Base-by-base conservation (phyloP, 2,329 filamentous ascomycete species). In the Paradendryphiella salina region DNA sequence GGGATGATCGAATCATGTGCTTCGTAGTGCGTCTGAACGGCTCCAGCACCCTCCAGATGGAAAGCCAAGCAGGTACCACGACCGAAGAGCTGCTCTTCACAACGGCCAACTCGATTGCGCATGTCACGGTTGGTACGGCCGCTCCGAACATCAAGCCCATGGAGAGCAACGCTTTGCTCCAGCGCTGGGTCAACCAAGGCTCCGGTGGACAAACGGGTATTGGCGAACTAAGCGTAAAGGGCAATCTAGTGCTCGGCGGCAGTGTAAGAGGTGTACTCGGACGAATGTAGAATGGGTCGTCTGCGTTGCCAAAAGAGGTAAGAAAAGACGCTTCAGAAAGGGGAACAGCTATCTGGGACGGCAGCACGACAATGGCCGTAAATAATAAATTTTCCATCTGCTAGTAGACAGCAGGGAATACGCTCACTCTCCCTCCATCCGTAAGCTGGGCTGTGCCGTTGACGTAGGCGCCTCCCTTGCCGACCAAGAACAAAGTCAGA, bases 51-150 rank as follows among this genome's bases (percentile, higher is more conserved):
- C n/a, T 67, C 1, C 59, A 65, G 28, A 32, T 58, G 3, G 52
- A 61, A 23, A 56, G 38, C 29, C 59, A 59, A 3, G 60, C 28
- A 0, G 65, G 64, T 0, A 59, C 48, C 1, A 60, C 61, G 5
- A 75, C 83, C 5, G 83, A 85, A 49, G 75, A 81, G 45, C 44
- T 76, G 35, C 51, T 61, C 4, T 80, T 76, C 46, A 79, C 85
- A 47, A 93, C 86, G 54, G 82, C 83, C 35, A 99, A 99, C 67
- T 75, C 80, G 11, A 80, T 95, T 26, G 85, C 92, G 9, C 94
- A 99, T 70, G 84, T 99, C 52, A 99, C 94, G 0, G 80, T 97
- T 6, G 94, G 94, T 15, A 99, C 94, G 0, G 83, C 85, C 8
- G 82, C 85, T 59, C 74, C 79, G 38, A 73, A 79, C 6, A 84